Base-by-base conservation (phyloP, 257 asterid genomes). In the Mitragyna speciosa region DNA sequence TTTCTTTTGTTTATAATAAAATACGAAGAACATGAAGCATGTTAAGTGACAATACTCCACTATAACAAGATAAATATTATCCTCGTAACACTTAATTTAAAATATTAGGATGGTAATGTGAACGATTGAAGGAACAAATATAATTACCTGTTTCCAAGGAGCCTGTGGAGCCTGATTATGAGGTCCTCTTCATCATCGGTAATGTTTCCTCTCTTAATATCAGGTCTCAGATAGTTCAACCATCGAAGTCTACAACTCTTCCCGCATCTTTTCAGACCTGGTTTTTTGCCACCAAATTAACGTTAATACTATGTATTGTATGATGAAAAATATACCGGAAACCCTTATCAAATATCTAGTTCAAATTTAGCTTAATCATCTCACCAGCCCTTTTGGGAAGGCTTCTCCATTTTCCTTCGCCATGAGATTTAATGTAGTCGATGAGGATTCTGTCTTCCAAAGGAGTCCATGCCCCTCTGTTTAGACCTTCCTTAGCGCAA, bases 181-280 rank as follows among this genome's bases (percentile, higher is more conserved):
- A 88, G 84, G 79, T 88, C 92, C 52, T 83, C 89, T 80, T 88
- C 92, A 72, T 88, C 90, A 24, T 78, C 84, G 16, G 88, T 83
- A 45, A 88, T 84, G 72, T 83, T 85, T 61, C 90, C 90, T 83
- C 92, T 84, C 84, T 88, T 86, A 68, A 88, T 88, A 61, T 86
- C 84, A 73, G 90, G 91, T 68, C 90, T 81, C 36, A 86, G 59
- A 81, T 88, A 88, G 82, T 88, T 88, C 92, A 88, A 77, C 92
- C 92, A 86, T 72, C 90, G 73, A 59, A 84, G 78, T 67, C 87
- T 86, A 77, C 92, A 88, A 77, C 89, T 88, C 85, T 86, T 88
- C 28, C 89, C 86, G 75, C 92, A 79, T 22, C 90, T 87, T 3
- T 47, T 80, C 12, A 88, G 76, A 28, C 92, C 92, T 86, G 36